Evolutionary conservation across 2,329 filamentous ascomycete genomes (phyloP), one percentile per base, ranked within the genome.

Genomic region (Aspergillus pseudoglaucus): DNA sequence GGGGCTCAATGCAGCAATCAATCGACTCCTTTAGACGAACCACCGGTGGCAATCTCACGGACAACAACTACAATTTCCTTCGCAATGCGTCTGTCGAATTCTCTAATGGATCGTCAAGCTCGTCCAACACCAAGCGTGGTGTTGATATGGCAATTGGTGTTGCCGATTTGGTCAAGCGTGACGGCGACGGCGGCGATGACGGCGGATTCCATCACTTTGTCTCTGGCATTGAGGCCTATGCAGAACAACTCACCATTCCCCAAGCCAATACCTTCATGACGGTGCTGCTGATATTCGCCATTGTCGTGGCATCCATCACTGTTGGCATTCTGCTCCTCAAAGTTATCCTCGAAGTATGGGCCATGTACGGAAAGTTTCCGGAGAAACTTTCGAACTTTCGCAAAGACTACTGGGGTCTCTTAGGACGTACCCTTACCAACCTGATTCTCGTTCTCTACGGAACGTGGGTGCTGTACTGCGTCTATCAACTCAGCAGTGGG

Each of bases 191-290:
- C 22, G 65, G 62, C 14, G 57, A 51, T 41, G 50, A 53, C n/a
- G 67, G 71, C 46, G 66, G 76, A 53, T 58, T 76, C 40, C 70
- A 79, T 49, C 73, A 79, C 46, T 66, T 75, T 3, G 87, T 95
- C 30, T 77, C 80, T 42, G 88, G 89, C 45, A 86, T 97, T 59
- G 80, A 90, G 66, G 87, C 81, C 25, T 95, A 86, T 61, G 85
- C 84, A n/a, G 83, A 95, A 64, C 78, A 90, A 64, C 79, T 95
- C 48, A 83, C 81, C 39, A 90, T 97, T 46, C 93, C 93, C 15
- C 81, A 87, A 57, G 83, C 87, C 43, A 95, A 96, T 72, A 90
- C 89, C 1, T 97, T 97, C 74, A 95, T 98, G 90, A 96, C 89
- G 0, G 84, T 95, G 4, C 79, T 97, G 1, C 75, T 97, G 45